A percentile compares a stretch with the other conserved stretches of the same genome.
Evolutionary conservation across 371 early-diverging fungal species (phyloP).

Genomic region (Parasitella parasitica): DNA sequence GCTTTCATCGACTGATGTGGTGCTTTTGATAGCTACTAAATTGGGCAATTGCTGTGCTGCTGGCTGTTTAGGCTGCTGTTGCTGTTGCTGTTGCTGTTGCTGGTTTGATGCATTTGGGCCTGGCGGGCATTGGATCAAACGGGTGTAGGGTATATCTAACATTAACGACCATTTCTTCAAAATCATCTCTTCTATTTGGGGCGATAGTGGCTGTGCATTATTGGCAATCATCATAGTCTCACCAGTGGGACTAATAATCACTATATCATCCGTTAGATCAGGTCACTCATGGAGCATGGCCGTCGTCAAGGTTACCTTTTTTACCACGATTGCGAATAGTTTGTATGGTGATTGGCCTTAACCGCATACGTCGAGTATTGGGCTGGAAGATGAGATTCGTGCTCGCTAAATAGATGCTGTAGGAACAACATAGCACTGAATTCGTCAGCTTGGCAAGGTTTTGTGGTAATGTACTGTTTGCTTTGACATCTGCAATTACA

Average conservation of each 20-base stretch:
- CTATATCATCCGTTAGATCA: constrained; percentile 5
- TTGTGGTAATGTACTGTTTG: background rate
- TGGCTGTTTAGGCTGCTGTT: background rate
- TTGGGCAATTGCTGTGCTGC: constrained; percentile 4
- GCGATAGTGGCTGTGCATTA: constrained; percentile 11
- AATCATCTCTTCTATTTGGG: constrained; percentile 21
- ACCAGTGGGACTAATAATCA: constrained; percentile 36
- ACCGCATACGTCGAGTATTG: constrained; percentile 31
- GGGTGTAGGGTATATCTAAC: constrained; percentile 33
- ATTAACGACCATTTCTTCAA: constrained; percentile 35
- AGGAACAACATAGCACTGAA: constrained; percentile 31
- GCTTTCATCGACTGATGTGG: background rate
- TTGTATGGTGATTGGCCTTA: constrained; percentile 19
- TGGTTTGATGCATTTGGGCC: background rate
- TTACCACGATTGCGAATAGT: constrained; percentile 23
- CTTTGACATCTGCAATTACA: background rate
- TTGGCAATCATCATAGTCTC: constrained; percentile 27
- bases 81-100: background rate
- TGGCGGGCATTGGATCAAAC: background rate
- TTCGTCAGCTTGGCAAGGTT: background rate
- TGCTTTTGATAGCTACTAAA: constrained; percentile 12
- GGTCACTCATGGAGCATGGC: background rate
- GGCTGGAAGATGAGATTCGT: constrained; percentile 47
- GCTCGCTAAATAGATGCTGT: constrained; percentile 39
- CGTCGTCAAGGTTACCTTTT: constrained; percentile 15